phyloP scores from a whole-genome alignment of 345 rosid species.

The Durio zibethinus region DNA sequence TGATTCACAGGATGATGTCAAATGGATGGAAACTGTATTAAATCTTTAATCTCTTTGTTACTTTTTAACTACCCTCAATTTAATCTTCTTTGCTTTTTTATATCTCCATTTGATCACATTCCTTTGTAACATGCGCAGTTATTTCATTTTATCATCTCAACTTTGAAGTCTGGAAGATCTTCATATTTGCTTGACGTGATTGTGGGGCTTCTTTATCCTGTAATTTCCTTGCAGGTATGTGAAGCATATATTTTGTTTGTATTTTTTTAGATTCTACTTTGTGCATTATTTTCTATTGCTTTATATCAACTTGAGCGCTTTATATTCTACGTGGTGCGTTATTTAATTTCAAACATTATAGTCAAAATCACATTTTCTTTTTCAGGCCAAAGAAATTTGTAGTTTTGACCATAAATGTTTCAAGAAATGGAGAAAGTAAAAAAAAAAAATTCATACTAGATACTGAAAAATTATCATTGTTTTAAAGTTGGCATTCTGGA shows the following conservation, averaged over 20 bases:
- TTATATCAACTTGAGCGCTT: neutral
- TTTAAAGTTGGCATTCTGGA: neutral
- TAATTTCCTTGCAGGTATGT: conserved; percentile 86
- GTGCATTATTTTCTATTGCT: neutral
- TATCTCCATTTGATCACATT: conserved; percentile 7
- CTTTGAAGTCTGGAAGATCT: conserved; percentile 93
- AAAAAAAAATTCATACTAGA: neutral
- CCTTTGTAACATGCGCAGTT: conserved; percentile 41
- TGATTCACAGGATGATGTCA: conserved; percentile 69
- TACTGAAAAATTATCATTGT: neutral
- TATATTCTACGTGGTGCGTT: neutral
- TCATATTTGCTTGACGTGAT: conserved; percentile 78
- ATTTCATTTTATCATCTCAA: conserved; percentile 81
- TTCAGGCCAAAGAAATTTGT: neutral
- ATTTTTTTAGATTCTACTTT: neutral
- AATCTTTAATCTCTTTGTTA: neutral
- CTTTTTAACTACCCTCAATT: neutral
- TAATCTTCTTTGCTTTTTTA: conserved; percentile 7
- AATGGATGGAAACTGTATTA: conserved; percentile 99
- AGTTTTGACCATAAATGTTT: neutral
- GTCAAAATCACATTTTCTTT: neutral
- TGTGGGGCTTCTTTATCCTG: conserved; percentile 75
- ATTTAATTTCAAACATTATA: neutral
- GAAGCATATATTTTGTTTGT: neutral
- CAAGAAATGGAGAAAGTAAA: neutral